These are phyloP conservation scores for Croton laevigatus DNA, from an alignment of 441 rosid genomes.

Conservation along the genomic window DNA sequence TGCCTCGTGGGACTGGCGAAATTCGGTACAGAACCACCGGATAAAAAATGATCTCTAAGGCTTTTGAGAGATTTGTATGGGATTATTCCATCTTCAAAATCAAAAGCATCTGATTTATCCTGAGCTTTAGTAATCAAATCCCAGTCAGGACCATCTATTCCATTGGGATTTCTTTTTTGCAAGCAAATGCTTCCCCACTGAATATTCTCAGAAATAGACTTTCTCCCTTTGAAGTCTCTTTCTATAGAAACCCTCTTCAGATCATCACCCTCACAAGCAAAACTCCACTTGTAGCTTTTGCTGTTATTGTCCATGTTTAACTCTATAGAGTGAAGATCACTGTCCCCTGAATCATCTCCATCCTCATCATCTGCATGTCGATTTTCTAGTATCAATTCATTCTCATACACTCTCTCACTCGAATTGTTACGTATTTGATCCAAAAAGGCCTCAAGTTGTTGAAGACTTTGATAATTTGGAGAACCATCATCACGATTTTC, in stretches of 20 bases:
- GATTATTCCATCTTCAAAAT: slow-evolving; percentile 39
- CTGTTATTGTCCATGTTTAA: slow-evolving; percentile 66
- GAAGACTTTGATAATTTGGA: slow-evolving; percentile 34
- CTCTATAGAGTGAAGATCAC: slow-evolving; percentile 91
- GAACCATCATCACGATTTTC: slow-evolving; percentile 35
- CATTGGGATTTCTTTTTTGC: slow-evolving; percentile 31
- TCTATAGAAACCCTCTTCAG: slow-evolving; percentile 32
- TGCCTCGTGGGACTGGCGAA: slow-evolving; percentile 40
- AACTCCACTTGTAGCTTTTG: slow-evolving; percentile 81
- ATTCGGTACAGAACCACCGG: slow-evolving; percentile 31
- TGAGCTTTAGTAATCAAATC: slow-evolving; percentile 31
- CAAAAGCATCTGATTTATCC: slow-evolving; percentile 35
- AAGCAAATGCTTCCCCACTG: slow-evolving; percentile 56
- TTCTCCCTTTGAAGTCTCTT: slow-evolving; percentile 44
- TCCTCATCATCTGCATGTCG: slow-evolving; percentile 26
- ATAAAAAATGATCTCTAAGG: slow-evolving; percentile 53
- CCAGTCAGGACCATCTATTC: slow-evolving; percentile 23
- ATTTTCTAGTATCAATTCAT: slow-evolving; percentile 16
- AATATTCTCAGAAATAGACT: slow-evolving; percentile 49
- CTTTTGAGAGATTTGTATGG: slow-evolving; percentile 42
- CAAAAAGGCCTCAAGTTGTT: slow-evolving; percentile 56
- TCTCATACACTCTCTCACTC: slow-evolving; percentile 8
- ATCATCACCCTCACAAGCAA: slow-evolving; percentile 37
- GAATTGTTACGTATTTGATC: slow-evolving; percentile 28
- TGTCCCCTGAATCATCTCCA: slow-evolving; percentile 59